These are phyloP conservation scores for Crithidia sp. DNA, from an alignment of 208 protist species.

Conservation along the genomic window DNA sequence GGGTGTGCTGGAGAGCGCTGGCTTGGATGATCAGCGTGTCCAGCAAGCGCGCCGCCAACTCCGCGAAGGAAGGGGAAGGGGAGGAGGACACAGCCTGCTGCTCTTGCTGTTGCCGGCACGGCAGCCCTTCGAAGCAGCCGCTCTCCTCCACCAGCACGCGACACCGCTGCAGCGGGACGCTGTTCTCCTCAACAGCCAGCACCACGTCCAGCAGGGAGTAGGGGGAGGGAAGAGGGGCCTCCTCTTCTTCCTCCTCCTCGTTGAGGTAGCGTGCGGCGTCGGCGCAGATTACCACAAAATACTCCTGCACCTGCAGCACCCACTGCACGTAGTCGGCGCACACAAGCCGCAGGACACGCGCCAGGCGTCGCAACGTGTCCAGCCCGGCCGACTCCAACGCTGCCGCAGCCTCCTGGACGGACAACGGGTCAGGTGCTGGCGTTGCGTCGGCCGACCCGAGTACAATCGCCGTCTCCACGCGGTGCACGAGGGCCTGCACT, in stretches of 20 bases:
- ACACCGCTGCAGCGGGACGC: conserved; percentile 34
- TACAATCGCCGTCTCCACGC: conserved; percentile 1
- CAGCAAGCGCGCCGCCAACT: conserved; percentile 39
- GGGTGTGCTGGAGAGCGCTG: conserved; percentile 68
- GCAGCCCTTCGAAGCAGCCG: conserved; percentile 39
- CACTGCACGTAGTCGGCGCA: conserved; percentile 45
- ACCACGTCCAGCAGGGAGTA: conserved; percentile 32
- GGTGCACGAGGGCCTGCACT: conserved; percentile 30
- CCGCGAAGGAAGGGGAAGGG: conserved; percentile 1
- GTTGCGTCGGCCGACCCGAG: neutral
- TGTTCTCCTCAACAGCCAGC: conserved; percentile 37
- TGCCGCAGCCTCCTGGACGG: conserved; percentile 10
- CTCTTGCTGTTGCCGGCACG: neutral
- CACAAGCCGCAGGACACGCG: conserved; percentile 34
- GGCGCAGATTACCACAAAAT: conserved; percentile 10
- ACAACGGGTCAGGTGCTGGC: neutral
- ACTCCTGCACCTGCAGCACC: conserved; percentile 54
- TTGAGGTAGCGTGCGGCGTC: neutral
- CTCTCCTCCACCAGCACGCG: conserved; percentile 38
- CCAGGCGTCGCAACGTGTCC: conserved; percentile 44
- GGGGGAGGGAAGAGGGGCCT: neutral
- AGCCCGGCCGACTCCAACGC: conserved; percentile 42
- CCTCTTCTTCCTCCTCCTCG: conserved; percentile 7
- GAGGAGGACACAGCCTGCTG: neutral
- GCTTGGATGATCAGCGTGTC: conserved; percentile 77